Evolutionary conservation across 805 yeast genomes (phyloP).

Genomic region (Brettanomyces naardenensis): DNA sequence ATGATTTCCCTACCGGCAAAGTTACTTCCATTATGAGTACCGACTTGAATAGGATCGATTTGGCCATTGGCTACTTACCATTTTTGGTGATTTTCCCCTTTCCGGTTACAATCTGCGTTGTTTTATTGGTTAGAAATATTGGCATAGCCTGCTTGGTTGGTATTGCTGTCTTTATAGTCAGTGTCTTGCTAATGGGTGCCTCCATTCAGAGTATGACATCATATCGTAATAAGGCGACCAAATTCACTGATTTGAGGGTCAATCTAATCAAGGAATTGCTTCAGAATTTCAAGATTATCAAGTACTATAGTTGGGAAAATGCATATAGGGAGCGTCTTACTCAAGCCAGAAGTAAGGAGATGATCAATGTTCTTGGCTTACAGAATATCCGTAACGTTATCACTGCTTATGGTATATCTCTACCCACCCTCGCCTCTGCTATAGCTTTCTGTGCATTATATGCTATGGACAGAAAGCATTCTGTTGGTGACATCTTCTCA

Average conservation of each 20-base stretch:
- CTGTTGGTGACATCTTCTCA: conserved; percentile 58
- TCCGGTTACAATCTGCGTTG: conserved; percentile 53
- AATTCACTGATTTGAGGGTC: conserved; percentile 71
- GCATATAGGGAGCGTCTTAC: conserved; percentile 57
- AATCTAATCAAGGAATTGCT: conserved; percentile 70
- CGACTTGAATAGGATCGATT: conserved; percentile 72
- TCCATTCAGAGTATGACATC: conserved; percentile 42
- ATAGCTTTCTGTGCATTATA: conserved; percentile 38
- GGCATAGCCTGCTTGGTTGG: conserved; percentile 75
- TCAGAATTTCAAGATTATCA: conserved; percentile 70
- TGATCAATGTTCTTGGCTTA: conserved; percentile 46
- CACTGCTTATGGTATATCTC: conserved; percentile 51
- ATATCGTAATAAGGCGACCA: conserved; percentile 48
- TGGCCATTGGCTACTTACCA: conserved; percentile 65
- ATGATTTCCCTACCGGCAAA: conserved; percentile 59
- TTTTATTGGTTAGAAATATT: conserved; percentile 56
- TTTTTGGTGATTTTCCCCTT: conserved; percentile 56
- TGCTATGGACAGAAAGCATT: conserved; percentile 27
- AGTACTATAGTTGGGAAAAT: conserved; percentile 85
- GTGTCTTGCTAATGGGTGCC: conserved; percentile 35
- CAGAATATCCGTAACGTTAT: conserved; percentile 53
- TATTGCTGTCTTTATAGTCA: conserved; percentile 43
- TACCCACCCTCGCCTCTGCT: conserved; percentile 65
- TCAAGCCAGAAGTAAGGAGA: conserved; percentile 54
- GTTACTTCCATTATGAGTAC: conserved; percentile 75